Evolutionary conservation across 2,329 filamentous ascomycete species (phyloP), one percentile per base, ranked within the genome.

Genomic region (Coniosporium tulheliwenetii): DNA sequence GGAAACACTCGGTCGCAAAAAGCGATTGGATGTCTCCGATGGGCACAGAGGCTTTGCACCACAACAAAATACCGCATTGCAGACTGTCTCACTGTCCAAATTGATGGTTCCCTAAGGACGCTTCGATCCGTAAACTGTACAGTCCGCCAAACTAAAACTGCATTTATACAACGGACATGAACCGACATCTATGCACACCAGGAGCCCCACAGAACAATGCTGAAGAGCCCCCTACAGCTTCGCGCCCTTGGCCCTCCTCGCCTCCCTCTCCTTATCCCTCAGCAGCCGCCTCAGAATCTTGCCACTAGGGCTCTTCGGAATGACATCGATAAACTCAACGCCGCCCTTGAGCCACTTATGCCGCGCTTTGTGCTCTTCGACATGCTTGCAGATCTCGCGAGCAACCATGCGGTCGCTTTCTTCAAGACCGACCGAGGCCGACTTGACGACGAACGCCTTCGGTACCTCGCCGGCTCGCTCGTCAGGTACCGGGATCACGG

Each of bases 401-500:
- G 59, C 64, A 29, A 70, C 47, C 30, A 64, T 56, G 1, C 64
- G 64, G 40, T 77, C 71, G 40, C 52, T 64, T 33, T 70, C 66
- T 47, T 78, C 71, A 0, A 67, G 47, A 1, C 67, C 64, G 1
- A 72, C 66, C 32, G 60, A 63, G 0, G 69, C 54, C 0, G 69
- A 67, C 55, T 77, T 78, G 43, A 78, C 75, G 4, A 79, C 67
- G 45, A 75, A 77, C 0, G 75, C 75, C 53, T 78, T 79, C 14
- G 75, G 75, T 0, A 78, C 60, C 49, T 79, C 75, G 26, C 75
- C 75, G 1, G 75, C 70, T 5, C 63, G 56, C 5, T 75, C 73
- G 43, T 79, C 75, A 0, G 77, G 80, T 1, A 86, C 66, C 10
- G 79, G 78, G 47, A 91, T 85, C 7, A 93, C 83, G 10, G 84